Conservation (phyloP, 495 filamentous ascomycete genomes). For the Penicillium pulvis region DNA sequence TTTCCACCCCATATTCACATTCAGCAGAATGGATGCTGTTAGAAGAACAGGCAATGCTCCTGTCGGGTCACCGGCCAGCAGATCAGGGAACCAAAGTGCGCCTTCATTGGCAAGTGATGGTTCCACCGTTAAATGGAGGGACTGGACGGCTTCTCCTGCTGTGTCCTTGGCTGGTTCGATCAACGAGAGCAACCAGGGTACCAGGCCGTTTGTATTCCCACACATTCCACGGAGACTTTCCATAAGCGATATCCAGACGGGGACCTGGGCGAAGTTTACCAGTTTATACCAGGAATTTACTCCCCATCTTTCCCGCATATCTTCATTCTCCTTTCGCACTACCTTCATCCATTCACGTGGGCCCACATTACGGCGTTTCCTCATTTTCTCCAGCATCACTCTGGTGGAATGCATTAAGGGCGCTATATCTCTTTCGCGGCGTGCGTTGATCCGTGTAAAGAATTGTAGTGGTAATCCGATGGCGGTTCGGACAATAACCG, state of each 20-base stretch:
- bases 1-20: conserved; percentile 39
- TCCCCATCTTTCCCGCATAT: conserved; percentile 38
- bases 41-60: conserved; percentile 65
- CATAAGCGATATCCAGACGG: conserved; percentile 68
- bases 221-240: conserved; percentile 68
- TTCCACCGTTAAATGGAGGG: conserved; percentile 43
- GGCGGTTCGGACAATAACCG: conserved; percentile 59
- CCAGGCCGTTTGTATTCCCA: conserved; percentile 55
- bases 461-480: conserved; percentile 61
- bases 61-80: conserved; percentile 68
- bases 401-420: conserved; percentile 38
- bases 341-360: not conserved
- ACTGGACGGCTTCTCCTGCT: conserved; percentile 5
- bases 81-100: conserved; percentile 78
- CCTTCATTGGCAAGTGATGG: conserved; percentile 67
- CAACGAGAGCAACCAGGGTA: conserved; percentile 42
- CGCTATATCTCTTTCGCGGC: conserved; percentile 44
- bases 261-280: conserved; percentile 53
- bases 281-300: conserved; percentile 53
- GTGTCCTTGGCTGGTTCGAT: conserved; percentile 12
- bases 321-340: not conserved
- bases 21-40: conserved; percentile 38
- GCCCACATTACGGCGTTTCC: not conserved
- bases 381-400: conserved; percentile 13
- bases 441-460: conserved; percentile 47